A percentile compares a stretch with the other conserved stretches of the same genome.
Evolutionary conservation across 1,284 basidiomycete genomes (phyloP).

Genomic region (Cutaneotrichosporon sp.): DNA sequence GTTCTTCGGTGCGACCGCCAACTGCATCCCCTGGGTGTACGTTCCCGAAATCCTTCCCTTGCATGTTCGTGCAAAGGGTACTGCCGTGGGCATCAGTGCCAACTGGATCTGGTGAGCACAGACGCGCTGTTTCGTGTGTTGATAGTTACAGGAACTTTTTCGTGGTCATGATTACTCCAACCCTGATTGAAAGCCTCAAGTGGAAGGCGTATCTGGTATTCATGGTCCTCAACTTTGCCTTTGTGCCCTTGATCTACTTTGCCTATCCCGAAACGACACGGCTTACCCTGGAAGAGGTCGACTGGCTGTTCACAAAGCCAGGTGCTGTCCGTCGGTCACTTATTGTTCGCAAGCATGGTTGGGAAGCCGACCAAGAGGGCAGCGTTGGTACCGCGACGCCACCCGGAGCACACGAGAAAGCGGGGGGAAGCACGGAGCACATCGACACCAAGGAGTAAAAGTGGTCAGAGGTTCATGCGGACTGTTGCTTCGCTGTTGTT

Average conservation of each 20-base stretch:
- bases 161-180: slow-evolving; percentile 5
- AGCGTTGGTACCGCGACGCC: background rate
- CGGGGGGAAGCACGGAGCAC: background rate
- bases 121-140: background rate
- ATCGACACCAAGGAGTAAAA: no score
- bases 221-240: slow-evolving; percentile 7
- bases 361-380: background rate
- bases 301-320: slow-evolving; percentile 10
- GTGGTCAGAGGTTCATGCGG: no score
- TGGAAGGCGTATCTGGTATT: slow-evolving; percentile 10
- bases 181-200: slow-evolving; percentile 1
- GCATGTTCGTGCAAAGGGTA: slow-evolving; percentile 10
- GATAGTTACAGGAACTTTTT: background rate
- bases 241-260: slow-evolving; percentile 29
- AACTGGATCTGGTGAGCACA: slow-evolving; percentile 7
- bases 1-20: slow-evolving; percentile 5
- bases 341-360: slow-evolving; percentile 3
- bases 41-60: slow-evolving; percentile 9
- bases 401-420: background rate
- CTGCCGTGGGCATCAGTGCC: slow-evolving; percentile 4
- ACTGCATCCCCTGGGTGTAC: slow-evolving; percentile 10
- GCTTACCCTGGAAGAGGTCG: slow-evolving; percentile 30
- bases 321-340: slow-evolving; percentile 1
- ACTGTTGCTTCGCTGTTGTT: no score
- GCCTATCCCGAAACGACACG: slow-evolving; percentile 35